Percentiles rank a stretch among this genome's conserved stretches.
These are phyloP conservation scores for Colletotrichum spaethianum DNA, from an alignment of 2,329 filamentous ascomycete genomes.

Conservation along the genomic window DNA sequence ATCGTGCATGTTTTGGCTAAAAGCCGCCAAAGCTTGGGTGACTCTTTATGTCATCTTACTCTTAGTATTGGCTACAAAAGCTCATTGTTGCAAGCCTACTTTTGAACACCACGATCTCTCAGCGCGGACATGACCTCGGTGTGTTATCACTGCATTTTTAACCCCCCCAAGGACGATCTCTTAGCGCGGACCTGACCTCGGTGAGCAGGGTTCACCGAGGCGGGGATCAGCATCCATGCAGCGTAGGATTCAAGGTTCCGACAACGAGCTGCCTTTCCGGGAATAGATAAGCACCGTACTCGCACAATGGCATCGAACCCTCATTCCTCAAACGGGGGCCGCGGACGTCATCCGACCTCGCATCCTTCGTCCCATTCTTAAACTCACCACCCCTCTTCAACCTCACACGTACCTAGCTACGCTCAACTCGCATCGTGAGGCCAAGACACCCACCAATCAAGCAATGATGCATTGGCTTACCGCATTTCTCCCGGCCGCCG, in stretches of 20 bases:
- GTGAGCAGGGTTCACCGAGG: slow-evolving; percentile 19
- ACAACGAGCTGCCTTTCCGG: slow-evolving; percentile 35
- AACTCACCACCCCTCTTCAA: background rate
- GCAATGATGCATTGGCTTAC: slow-evolving; percentile 33
- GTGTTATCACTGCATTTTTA: background rate
- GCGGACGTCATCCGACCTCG: slow-evolving; percentile 35
- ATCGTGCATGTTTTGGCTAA: background rate
- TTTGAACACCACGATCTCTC: no score
- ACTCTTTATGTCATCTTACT: background rate
- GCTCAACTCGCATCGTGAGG: background rate
- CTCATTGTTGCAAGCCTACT: background rate
- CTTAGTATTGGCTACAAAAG: background rate
- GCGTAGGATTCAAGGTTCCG: slow-evolving; percentile 23
- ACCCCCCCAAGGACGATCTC: background rate
- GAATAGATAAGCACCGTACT: slow-evolving; percentile 23
- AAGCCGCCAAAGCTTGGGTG: background rate
- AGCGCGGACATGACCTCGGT: no score
- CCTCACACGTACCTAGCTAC: background rate
- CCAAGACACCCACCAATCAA: background rate
- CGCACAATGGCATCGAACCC: background rate
- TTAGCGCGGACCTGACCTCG: background rate
- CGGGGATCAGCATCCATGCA: slow-evolving; percentile 36
- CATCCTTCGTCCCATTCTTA: slow-evolving; percentile 9
- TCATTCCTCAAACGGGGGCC: slow-evolving; percentile 22
- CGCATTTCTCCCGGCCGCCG: slow-evolving; percentile 14